Evolutionary conservation across 495 filamentous ascomycete genomes (phyloP).

Genomic region (Aspergillus carlsbadensis): DNA sequence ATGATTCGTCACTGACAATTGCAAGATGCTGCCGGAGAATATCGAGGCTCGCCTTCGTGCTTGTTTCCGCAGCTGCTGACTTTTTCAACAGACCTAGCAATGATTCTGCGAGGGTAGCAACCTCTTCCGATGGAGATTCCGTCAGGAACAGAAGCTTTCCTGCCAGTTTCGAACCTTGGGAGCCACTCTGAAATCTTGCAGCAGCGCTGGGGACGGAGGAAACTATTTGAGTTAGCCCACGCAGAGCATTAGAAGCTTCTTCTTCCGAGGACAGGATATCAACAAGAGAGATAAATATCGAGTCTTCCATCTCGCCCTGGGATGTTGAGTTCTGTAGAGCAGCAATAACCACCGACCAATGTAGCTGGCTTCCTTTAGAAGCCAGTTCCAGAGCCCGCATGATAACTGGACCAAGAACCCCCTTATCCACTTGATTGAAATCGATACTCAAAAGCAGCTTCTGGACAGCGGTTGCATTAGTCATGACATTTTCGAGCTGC

Average conservation of each 20-base stretch:
- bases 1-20: conserved; percentile 50
- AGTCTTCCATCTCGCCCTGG: conserved; percentile 39
- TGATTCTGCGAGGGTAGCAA: conserved; percentile 49
- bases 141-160: conserved; percentile 56
- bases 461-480: conserved; percentile 40
- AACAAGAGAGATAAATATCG: conserved; percentile 40
- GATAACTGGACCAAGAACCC: conserved; percentile 34
- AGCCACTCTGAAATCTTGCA: conserved; percentile 39
- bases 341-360: conserved; percentile 46
- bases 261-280: conserved; percentile 37
- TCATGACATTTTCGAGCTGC: conserved; percentile 37
- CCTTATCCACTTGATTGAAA: conserved; percentile 38
- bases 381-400: conserved; percentile 37
- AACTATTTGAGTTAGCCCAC: conserved; percentile 41
- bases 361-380: conserved; percentile 35
- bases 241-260: conserved; percentile 31
- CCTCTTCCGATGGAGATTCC: conserved; percentile 54
- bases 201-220: conserved; percentile 35
- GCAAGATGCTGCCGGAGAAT: conserved; percentile 53
- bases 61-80: conserved; percentile 34
- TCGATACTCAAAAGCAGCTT: conserved; percentile 41
- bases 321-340: conserved; percentile 46
- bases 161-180: conserved; percentile 52
- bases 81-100: conserved; percentile 43
- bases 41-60: conserved; percentile 42